phyloP scores from a whole-genome alignment of 2,329 filamentous ascomycete species.

The Trichophyton verrucosum region DNA sequence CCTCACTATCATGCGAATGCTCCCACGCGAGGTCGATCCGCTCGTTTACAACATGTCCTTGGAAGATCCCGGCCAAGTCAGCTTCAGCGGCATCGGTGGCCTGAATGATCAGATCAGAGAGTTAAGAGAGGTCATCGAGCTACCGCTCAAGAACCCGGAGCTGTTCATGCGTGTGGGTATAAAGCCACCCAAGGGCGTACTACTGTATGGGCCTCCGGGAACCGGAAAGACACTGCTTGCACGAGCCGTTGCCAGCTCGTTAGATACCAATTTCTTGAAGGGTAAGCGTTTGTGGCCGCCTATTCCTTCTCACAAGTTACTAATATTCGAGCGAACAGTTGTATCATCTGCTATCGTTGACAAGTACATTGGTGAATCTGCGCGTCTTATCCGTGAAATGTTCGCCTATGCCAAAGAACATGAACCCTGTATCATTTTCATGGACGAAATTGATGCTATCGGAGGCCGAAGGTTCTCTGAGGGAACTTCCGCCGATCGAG shows the following conservation, averaged over 20 bases:
- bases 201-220: slow-evolving; percentile 90
- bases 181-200: slow-evolving; percentile 94
- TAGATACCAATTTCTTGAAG: slow-evolving; percentile 98
- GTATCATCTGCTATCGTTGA: slow-evolving; percentile 98
- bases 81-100: slow-evolving; percentile 93
- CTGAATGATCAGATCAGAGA: slow-evolving; percentile 98
- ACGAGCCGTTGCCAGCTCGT: slow-evolving; percentile 83
- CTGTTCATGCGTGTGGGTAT: slow-evolving; percentile 94
- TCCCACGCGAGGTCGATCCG: slow-evolving; percentile 94
- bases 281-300: slow-evolving; percentile 42
- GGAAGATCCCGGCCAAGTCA: slow-evolving; percentile 94
- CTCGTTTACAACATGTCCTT: slow-evolving; percentile 99
- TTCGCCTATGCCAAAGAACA: slow-evolving; percentile 99
- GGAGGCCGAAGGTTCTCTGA: slow-evolving; percentile 93
- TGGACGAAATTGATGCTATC: slow-evolving; percentile 99
- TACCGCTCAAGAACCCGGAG: slow-evolving; percentile 97
- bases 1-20: slow-evolving; percentile 99
- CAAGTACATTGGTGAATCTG: slow-evolving; percentile 98
- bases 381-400: slow-evolving; percentile 95
- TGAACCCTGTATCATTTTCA: slow-evolving; percentile 99
- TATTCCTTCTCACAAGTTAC: background rate
- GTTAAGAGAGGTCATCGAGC: slow-evolving; percentile 90
- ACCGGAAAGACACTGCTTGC: slow-evolving; percentile 94
- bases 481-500: slow-evolving; percentile 91
- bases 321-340: slow-evolving; percentile 43